Base-by-base conservation (phyloP, 192 early-diverging fungal genomes). In the Podila epigama region DNA sequence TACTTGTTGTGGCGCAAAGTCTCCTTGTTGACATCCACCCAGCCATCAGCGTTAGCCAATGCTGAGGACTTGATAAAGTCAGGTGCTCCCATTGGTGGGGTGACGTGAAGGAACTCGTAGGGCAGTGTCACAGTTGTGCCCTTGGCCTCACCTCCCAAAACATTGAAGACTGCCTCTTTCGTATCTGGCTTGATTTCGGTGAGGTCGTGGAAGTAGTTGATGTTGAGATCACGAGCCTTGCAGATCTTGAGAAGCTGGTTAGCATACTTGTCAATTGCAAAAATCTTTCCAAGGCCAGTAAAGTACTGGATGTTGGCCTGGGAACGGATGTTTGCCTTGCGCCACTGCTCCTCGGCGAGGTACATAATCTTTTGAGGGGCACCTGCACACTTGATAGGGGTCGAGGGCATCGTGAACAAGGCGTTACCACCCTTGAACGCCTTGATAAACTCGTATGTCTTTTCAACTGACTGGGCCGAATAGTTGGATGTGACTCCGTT, bases 351-450 rank as follows among this genome's bases (percentile, higher is more conserved):
- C 78, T 96, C 94, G 22, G 92, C 92, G 40, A 96, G 84, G 68
- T 93, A 96, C 29, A 90, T 88, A 36, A 95, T 94, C 85, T 96
- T 96, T 75, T 92, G 90, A 31, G 94, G 93, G 0, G 93, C 94
- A 42, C 94, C 94, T 18, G 93, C 92, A 65, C 94, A 96, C 82
- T 96, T 96, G 78, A 95, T 88, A 10, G 94, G 93, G 13, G 92
- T 92, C 32, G 86, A 84, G 31, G 94, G 94, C 87, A 95, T 92
- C 22, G 94, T 96, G 70, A 96, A 96, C 42, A 96, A 75, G 15
- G 94, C 94, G 54, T 88, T 90, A n/a, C 90, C 90, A 18, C 89
- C 90, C 64, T 85, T 86, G 60, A 93, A 89, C 15, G 82, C 71
- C 68, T 89, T 82, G 59, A 96, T 75, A 35, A 92, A 92, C 63